Percentiles rank a stretch among this genome's conserved stretches.
phyloP scores from a whole-genome alignment of 2,329 filamentous ascomycete species.

The Colletotrichum sansevieriae region DNA sequence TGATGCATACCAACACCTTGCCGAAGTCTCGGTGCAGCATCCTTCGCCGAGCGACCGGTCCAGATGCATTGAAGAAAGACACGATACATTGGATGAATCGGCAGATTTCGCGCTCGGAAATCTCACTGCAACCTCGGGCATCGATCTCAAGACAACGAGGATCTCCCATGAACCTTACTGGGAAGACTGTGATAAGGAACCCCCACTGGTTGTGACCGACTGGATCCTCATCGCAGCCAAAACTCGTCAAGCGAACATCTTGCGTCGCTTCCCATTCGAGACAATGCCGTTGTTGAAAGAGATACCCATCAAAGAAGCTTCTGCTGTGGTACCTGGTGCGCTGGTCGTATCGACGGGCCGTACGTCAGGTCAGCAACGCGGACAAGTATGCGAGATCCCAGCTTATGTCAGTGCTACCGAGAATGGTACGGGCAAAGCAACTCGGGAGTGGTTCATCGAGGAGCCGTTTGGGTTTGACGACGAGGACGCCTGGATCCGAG shows the following conservation, averaged over 20 bases:
- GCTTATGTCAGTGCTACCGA: slow-evolving; percentile 55
- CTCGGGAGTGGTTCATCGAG: slow-evolving; percentile 61
- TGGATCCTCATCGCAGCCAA: slow-evolving; percentile 57
- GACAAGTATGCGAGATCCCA: slow-evolving; percentile 58
- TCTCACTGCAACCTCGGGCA: slow-evolving; percentile 56
- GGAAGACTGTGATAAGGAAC: slow-evolving; percentile 56
- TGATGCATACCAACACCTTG: slow-evolving; percentile 49
- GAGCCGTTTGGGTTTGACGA: slow-evolving; percentile 54
- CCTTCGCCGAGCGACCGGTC: slow-evolving; percentile 57
- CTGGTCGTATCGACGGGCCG: slow-evolving; percentile 56
- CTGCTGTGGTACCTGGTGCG: slow-evolving; percentile 51
- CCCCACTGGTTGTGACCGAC: slow-evolving; percentile 58
- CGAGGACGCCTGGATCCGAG: slow-evolving; percentile 59
- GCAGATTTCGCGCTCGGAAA: slow-evolving; percentile 51
- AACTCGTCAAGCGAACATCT: slow-evolving; percentile 54
- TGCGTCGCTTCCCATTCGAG: slow-evolving; percentile 56
- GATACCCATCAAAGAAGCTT: slow-evolving; percentile 49
- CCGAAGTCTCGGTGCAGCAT: slow-evolving; percentile 53
- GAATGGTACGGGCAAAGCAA: slow-evolving; percentile 58
- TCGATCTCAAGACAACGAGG: slow-evolving; percentile 57
- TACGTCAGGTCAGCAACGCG: slow-evolving; percentile 58
- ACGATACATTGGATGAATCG: slow-evolving; percentile 52
- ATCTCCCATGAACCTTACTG: slow-evolving; percentile 60
- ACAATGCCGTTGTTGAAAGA: slow-evolving; percentile 50
- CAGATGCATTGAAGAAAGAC: slow-evolving; percentile 51